Evolutionary conservation across 2,329 filamentous ascomycete species (phyloP), one percentile per base, ranked within the genome.

Genomic region (Mariannaea elegans): DNA sequence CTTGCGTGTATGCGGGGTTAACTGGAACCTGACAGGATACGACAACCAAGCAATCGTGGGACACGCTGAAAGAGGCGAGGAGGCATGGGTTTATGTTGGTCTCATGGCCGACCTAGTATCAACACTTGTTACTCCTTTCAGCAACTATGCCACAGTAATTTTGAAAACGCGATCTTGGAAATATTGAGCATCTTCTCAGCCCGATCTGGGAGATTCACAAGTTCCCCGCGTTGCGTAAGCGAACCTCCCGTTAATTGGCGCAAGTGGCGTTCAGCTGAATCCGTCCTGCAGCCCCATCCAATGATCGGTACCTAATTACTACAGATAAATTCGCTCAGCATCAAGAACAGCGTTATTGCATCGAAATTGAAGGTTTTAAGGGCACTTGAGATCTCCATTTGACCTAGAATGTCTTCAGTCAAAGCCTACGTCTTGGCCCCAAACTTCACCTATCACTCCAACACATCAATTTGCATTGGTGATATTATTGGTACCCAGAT

Each of bases 391-490:
- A 14, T 13, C 29, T 51, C 12, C 14, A 14, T 3, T 18, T 23
- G 7, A 38, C 8, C 3, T 2, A 24, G 4, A n/a, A 52, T 52
- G 48, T 2, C 48, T 32, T 21, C 49, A 9, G 16, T 41, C 19
- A 51, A 51, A 31, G 29, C 38, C 5, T 45, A 53, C 12, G 18
- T 53, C 29, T 36, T 53, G 13, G 49, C 49, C 4, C 49, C 38
- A 5, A 53, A 45, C 49, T 44, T 53, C 27, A 34, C 13, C 21
- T 53, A 53, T 36, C 49, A 53, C 49, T 36, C 38, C 24, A 53
- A 53, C 27, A 53, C 49, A 8, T 44, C 49, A 10, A 53, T 53
- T 24, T 53, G 49, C 27, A 50, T 44, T 7, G 49, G 49, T 18
- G 38, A 44, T 24, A 53, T 53, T 18, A 21, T 44, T 7, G 6